Conservation (phyloP, 352 stramenopile species). For the Peronosclerospora sorghi region DNA sequence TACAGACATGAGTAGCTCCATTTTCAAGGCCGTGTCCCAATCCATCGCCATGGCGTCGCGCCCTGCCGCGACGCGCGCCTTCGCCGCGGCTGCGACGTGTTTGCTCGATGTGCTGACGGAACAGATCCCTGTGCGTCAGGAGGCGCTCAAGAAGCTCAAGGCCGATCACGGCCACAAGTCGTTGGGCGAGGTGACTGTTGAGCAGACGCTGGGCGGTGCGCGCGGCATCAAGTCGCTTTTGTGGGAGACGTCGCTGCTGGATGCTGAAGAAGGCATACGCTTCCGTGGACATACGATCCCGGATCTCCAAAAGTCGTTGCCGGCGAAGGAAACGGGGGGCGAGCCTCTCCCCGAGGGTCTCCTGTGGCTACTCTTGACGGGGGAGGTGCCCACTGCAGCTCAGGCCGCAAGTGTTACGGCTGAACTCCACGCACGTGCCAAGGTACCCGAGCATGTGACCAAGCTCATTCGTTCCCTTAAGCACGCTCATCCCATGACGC, state of each 20-base stretch:
- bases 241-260: slow-evolving; percentile 96
- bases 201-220: slow-evolving; percentile 94
- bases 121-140: slow-evolving; percentile 87
- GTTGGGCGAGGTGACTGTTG: slow-evolving; percentile 90
- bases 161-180: slow-evolving; percentile 88
- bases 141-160: slow-evolving; percentile 91
- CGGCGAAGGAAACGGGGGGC: slow-evolving; percentile 84
- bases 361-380: slow-evolving; percentile 96
- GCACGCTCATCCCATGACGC: slow-evolving; percentile 98
- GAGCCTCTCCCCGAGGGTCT: slow-evolving; percentile 96
- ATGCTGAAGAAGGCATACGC: slow-evolving; percentile 95
- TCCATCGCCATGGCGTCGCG: slow-evolving; percentile 28
- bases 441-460: slow-evolving; percentile 93
- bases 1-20: slow-evolving; percentile 47
- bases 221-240: slow-evolving; percentile 98
- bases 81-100: slow-evolving; percentile 59
- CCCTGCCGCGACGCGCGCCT: slow-evolving; percentile 35
- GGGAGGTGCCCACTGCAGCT: slow-evolving; percentile 93
- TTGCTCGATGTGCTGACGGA: slow-evolving; percentile 80
- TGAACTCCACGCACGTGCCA: slow-evolving; percentile 91
- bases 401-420: slow-evolving; percentile 92
- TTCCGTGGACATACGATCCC: slow-evolving; percentile 98
- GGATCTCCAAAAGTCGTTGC: slow-evolving; percentile 94
- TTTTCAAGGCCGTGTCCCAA: slow-evolving; percentile 57
- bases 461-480: slow-evolving; percentile 93